Evolutionary conservation across 805 yeast species (phyloP), one percentile per base, ranked within the genome.

Genomic region (Metschnikowia cerradonensis): DNA sequence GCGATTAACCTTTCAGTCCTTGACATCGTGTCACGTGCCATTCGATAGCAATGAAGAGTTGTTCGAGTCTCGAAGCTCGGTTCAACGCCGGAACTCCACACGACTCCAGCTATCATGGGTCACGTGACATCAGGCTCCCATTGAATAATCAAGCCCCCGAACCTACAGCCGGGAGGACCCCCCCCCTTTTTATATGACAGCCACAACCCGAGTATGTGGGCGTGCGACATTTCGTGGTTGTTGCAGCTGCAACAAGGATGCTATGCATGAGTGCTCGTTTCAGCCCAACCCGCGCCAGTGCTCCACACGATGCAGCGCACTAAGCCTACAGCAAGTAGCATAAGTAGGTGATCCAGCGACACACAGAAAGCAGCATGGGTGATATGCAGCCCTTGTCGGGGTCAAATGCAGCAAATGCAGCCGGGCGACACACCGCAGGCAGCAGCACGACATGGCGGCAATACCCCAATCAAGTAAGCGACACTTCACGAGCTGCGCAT

Each of bases 221-320:
- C 20, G 30, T 22, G 38, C 17, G 31, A 13, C 19, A 6, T 17
- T 42, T 26, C 32, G 38, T 20, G 45, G 45, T 33, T 42, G 45
- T 42, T 34, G 45, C 45, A 42, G 45, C 45, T 20, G 45, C 45
- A 42, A 42, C 45, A 20, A 8, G 36, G 37, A 31, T 19, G 30
- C 30, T 37, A 42, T 42, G 45, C 45, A 42, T 33, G 38, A 11
- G 45, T 20, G 31, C 31, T 30, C 38, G 45, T 42, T 42, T 42
- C 45, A 42, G 38, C 40, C 40, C 26, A 37, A 37, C 10, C n/a
- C 45, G 31, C 45, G 37, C 38, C 31, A 14, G 19, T 36, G 33
- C 37, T 22, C n/a, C 37, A 37, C 45, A 33, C 23, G 35, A 41
- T 31, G 45, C 45, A 33, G 11, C 11, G 34, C 19, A 40, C 15